These are phyloP conservation scores for Leavenworthia alabamica DNA, from an alignment of 345 rosid genomes.

Conservation along the genomic window DNA sequence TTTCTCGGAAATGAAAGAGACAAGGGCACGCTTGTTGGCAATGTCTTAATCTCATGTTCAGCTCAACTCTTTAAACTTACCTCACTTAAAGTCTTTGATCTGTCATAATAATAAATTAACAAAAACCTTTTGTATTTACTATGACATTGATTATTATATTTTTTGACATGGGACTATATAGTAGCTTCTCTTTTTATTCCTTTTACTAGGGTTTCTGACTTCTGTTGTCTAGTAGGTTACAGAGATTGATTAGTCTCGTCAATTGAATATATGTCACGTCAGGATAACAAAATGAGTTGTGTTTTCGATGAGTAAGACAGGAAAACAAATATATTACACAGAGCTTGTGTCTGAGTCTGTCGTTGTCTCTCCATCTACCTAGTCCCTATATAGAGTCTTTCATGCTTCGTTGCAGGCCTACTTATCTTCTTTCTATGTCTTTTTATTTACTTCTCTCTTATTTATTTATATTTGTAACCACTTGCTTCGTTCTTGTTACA, in stretches of 20 bases:
- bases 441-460: not conserved
- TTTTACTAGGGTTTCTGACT: conserved; percentile 16
- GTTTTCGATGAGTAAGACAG: conserved; percentile 13
- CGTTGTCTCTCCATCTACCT: conserved; percentile 28
- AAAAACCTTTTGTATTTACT: not conserved
- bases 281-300: not conserved
- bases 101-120: conserved; percentile 13
- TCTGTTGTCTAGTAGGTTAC: conserved; percentile 13
- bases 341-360: conserved; percentile 34
- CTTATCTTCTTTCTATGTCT: conserved; percentile 30
- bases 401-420: conserved; percentile 33
- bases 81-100: conserved; percentile 9
- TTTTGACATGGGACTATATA: not conserved
- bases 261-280: conserved; percentile 16
- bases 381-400: conserved; percentile 24
- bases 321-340: conserved; percentile 13
- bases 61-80: conserved; percentile 11
- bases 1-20: conserved; percentile 91
- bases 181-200: conserved; percentile 29
- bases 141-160: not conserved
- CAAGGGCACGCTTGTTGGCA: conserved; percentile 40
- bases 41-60: conserved; percentile 35
- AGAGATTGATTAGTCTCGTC: conserved; percentile 31
- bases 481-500: not conserved
- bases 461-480: not conserved